These are phyloP conservation scores for Gilbertella persicaria DNA, from an alignment of 371 early-diverging fungal species.

Conservation along the genomic window DNA sequence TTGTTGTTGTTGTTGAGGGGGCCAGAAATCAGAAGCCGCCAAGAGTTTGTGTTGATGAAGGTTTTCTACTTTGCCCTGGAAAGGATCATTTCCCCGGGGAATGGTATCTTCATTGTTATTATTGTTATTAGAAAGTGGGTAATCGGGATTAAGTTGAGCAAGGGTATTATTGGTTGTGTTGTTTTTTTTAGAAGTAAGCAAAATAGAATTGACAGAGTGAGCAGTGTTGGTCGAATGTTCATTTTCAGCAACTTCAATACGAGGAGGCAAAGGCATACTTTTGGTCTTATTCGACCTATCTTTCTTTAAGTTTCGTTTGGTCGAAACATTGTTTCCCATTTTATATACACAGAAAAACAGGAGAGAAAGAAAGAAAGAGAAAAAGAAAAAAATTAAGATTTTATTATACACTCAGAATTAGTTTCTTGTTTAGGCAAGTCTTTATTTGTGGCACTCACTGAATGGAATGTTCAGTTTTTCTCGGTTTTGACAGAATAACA, in stretches of 20 bases:
- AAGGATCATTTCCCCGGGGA: slow-evolving; percentile 25
- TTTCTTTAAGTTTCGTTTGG: background rate
- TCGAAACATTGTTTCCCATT: background rate
- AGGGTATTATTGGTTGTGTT: slow-evolving; percentile 13
- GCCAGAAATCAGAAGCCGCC: slow-evolving; percentile 45
- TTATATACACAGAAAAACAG: background rate
- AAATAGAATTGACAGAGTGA: slow-evolving; percentile 46
- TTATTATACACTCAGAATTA: too few species aligned
- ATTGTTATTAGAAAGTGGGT: slow-evolving; percentile 24
- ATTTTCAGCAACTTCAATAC: slow-evolving; percentile 30
- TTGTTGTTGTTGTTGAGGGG: slow-evolving; percentile 14
- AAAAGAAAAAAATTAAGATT: background rate
- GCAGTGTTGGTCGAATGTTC: slow-evolving; percentile 43
- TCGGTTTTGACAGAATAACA: too few species aligned
- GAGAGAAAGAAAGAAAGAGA: background rate
- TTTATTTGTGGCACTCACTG: too few species aligned
- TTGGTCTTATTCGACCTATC: background rate
- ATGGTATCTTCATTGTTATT: slow-evolving; percentile 32
- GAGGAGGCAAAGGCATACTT: slow-evolving; percentile 1
- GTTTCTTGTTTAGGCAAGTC: too few species aligned
- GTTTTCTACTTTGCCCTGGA: slow-evolving; percentile 37
- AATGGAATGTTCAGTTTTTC: too few species aligned
- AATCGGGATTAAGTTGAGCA: slow-evolving; percentile 46
- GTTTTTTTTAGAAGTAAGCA: slow-evolving; percentile 31
- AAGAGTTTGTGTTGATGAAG: slow-evolving; percentile 45